phyloP scores from a whole-genome alignment of 441 rosid genomes.

The Metrosideros polymorpha region DNA sequence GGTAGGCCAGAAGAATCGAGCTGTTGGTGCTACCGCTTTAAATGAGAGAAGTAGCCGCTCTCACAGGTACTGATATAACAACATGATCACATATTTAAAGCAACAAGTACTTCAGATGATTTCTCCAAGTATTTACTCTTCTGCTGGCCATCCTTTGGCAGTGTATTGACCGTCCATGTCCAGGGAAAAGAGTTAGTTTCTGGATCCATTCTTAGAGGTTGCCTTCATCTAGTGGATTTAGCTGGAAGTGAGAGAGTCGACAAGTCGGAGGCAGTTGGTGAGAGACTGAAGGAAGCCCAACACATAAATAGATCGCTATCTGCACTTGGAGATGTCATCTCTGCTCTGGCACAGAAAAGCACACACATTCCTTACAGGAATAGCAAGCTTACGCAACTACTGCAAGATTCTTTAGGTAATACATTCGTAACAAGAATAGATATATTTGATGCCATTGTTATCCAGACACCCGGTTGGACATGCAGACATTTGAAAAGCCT shows the following conservation, averaged over 20 bases:
- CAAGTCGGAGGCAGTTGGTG: conserved; percentile 92
- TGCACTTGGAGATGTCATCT: conserved; percentile 87
- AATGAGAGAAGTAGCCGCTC: conserved; percentile 95
- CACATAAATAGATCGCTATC: conserved; percentile 86
- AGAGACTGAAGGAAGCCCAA: conserved; percentile 94
- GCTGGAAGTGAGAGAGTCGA: conserved; percentile 98
- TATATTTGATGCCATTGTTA: background rate
- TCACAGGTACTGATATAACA: conserved; percentile 45
- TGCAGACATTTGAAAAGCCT: background rate
- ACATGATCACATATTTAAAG: background rate
- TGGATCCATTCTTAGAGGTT: conserved; percentile 72
- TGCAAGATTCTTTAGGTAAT: conserved; percentile 83
- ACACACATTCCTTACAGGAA: conserved; percentile 85
- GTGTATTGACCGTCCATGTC: conserved; percentile 85
- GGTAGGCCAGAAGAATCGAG: conserved; percentile 81
- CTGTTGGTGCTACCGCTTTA: conserved; percentile 91
- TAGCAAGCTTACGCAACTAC: conserved; percentile 91
- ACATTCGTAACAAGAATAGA: background rate
- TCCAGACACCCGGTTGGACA: background rate
- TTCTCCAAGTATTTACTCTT: background rate
- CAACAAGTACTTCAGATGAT: background rate
- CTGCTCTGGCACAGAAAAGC: conserved; percentile 91
- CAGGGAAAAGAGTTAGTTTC: conserved; percentile 74
- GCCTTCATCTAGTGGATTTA: conserved; percentile 90
- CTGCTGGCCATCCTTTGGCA: conserved; percentile 15